Base-by-base conservation (phyloP, 2,329 filamentous ascomycete genomes). In the Aspergillus sojae region DNA sequence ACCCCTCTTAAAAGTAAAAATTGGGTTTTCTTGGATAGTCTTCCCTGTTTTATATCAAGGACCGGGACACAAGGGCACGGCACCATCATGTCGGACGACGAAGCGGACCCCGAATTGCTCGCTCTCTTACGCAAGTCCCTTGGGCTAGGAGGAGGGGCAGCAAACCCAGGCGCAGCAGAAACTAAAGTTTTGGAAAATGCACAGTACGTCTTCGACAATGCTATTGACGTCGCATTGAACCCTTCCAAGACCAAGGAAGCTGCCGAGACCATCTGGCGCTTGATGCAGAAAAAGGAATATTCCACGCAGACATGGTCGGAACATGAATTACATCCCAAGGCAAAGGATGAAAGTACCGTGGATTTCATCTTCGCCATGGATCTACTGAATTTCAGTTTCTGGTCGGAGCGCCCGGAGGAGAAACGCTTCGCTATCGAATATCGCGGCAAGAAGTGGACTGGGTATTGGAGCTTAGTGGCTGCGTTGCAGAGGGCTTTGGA, bases 351-450 rank as follows among this genome's bases (percentile, higher is more conserved):
- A 72, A 85, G 79, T 57, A 94, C 93, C 0, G 88, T 96, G 26
- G 90, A 92, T 67, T 98, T 99, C 75, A 94, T 99, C 71, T 98
- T 99, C 76, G 93, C 92, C 23, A 96, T 99, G 93, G 95, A 99
- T 76, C 78, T 99, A 32, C 82, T 99, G 57, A 99, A 99, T 76
- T 99, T 98, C 75, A 96, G 90, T 26, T 99, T 99, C 77, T 99
- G 95, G 95, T 96, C 92, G 16, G 89, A 92, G 58, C 79, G 84
- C 63, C 72, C 77, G 3, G 89, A 91, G 12, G 84, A 88, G 30
- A 88, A 94, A 71, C 85, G 93, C 12, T 99, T 94, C 77, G 86
- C 91, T 11, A 86, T 99, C 48, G 89, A 92, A 62, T 98, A 97
- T 78, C 86, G 85, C 53, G 93, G 88, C 32, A 89, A 87, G 77